These are phyloP conservation scores for Beta macrorhiza DNA, from an alignment of 179 eudicot species.

Conservation along the genomic window DNA sequence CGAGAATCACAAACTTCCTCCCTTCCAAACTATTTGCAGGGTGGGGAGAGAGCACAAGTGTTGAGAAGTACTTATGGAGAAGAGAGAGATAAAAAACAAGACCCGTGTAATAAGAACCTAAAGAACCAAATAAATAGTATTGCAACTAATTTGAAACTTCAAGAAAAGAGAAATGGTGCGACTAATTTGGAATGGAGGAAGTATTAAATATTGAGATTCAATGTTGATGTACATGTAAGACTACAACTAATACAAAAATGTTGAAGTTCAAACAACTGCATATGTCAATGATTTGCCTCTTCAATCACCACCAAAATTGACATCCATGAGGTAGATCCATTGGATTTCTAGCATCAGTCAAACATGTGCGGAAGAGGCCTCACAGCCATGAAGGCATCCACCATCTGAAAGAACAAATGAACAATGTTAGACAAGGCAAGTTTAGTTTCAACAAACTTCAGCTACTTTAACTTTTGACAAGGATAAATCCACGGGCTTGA, in stretches of 20 bases:
- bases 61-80: no score
- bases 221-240: neutral
- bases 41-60: no score
- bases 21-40: no score
- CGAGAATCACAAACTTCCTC: neutral
- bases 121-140: neutral
- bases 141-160: no score
- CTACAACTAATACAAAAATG: neutral
- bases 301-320: neutral
- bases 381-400: slow-evolving; percentile 96
- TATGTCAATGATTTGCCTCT: neutral
- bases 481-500: neutral
- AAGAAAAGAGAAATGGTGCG: no score
- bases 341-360: slow-evolving; percentile 20
- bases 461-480: neutral
- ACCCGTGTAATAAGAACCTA: neutral
- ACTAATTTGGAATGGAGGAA: no score
- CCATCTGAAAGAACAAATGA: slow-evolving; percentile 54
- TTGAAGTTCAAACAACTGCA: neutral
- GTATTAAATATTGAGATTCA: slow-evolving; percentile 2
- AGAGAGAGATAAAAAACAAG: no score
- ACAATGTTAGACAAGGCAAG: slow-evolving; percentile 6
- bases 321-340: neutral
- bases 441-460: neutral
- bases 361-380: slow-evolving; percentile 92